These are phyloP conservation scores for Trichoderma oligosporum DNA, from an alignment of 2,329 filamentous ascomycete species.

Conservation along the genomic window DNA sequence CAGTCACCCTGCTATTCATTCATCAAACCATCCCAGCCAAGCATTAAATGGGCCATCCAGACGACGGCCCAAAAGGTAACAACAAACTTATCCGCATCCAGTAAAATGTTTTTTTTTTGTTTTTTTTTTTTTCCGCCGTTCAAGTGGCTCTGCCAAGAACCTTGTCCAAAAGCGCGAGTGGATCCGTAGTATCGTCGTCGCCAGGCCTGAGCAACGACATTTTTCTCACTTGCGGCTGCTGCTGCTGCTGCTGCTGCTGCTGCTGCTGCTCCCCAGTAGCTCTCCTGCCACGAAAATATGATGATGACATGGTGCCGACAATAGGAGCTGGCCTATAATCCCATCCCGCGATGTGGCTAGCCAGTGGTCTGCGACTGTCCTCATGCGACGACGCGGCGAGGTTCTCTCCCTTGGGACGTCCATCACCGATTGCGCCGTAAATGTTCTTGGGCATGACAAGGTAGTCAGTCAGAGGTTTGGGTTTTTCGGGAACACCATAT, in stretches of 20 bases:
- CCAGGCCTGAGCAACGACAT: not conserved
- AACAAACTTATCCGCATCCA: not conserved
- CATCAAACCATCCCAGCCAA: slow-evolving; percentile 14
- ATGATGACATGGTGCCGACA: too few species aligned
- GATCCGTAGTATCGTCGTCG: not conserved
- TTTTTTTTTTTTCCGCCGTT: not conserved
- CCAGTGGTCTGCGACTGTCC: too few species aligned
- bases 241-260: too few species aligned
- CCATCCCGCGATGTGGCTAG: too few species aligned
- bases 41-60: not conserved
- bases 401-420: not conserved
- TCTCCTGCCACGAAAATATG: not conserved
- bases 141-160: slow-evolving; percentile 1
- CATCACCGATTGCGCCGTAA: slow-evolving; percentile 11
- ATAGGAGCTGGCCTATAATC: too few species aligned
- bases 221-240: too few species aligned
- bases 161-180: slow-evolving; percentile 2
- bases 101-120: not conserved
- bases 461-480: slow-evolving; percentile 35
- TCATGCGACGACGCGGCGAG: too few species aligned
- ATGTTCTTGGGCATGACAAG: not conserved
- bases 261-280: too few species aligned
- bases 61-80: not conserved
- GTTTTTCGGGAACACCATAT: too few species aligned
- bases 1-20: too few species aligned